These are phyloP conservation scores for Rhypophila decipiens DNA, from an alignment of 495 filamentous ascomycete species.

Conservation along the genomic window DNA sequence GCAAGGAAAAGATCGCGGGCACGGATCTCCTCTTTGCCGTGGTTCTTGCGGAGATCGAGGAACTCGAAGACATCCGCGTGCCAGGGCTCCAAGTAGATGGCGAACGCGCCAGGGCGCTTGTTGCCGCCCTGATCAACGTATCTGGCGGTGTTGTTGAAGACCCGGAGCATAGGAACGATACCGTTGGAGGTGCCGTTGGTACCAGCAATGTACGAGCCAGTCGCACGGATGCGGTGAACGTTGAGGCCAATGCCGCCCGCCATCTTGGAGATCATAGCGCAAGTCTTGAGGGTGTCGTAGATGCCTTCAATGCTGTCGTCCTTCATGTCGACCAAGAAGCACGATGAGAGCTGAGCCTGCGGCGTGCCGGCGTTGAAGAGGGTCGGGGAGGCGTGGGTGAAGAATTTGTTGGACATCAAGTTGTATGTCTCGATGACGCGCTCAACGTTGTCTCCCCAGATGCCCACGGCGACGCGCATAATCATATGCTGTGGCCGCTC, in stretches of 20 bases:
- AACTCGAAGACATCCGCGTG: conserved; percentile 97
- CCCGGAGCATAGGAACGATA: conserved; percentile 93
- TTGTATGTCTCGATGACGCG: conserved; percentile 94
- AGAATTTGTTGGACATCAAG: conserved; percentile 94
- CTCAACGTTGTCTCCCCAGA: conserved; percentile 92
- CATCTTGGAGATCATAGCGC: conserved; percentile 99
- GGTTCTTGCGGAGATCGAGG: conserved; percentile 96
- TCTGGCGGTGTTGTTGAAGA: conserved; percentile 97
- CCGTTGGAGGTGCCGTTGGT: conserved; percentile 98
- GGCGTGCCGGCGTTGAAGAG: conserved; percentile 98
- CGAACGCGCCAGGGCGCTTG: conserved; percentile 97
- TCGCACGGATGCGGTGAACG: conserved; percentile 90
- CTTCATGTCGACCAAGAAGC: conserved; percentile 98
- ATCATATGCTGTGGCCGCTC: conserved; percentile 98
- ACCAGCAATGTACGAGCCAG: conserved; percentile 93
- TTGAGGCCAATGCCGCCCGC: conserved; percentile 96
- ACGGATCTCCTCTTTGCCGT: conserved; percentile 96
- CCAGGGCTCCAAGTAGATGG: conserved; percentile 99
- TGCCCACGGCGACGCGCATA: conserved; percentile 97
- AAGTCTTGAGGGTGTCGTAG: conserved; percentile 98
- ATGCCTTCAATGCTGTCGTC: conserved; percentile 99
- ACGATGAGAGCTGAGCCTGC: conserved; percentile 86
- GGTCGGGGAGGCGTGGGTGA: conserved; percentile 96
- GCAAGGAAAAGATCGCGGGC: conserved; percentile 97
- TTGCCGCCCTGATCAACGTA: conserved; percentile 99